Evolutionary conservation across 257 asterid genomes (phyloP).

Genomic region (Fraxinus excelsior): DNA sequence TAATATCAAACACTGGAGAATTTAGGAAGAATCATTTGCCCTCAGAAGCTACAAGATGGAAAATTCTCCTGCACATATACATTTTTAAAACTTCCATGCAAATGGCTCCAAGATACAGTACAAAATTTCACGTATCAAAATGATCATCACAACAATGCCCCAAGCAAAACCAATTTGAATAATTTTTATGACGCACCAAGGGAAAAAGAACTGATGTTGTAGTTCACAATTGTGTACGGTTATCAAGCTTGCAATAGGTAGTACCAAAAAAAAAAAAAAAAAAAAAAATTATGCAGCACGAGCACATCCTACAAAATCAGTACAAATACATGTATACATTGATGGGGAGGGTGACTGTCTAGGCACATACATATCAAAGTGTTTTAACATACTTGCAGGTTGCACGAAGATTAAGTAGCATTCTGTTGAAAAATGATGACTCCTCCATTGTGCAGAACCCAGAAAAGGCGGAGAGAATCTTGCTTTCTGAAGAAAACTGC

Average conservation of each 20-base stretch:
- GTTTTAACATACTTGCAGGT: slow-evolving; percentile 60
- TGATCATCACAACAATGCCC: not conserved
- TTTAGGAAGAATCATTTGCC: not conserved
- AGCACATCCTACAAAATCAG: not conserved
- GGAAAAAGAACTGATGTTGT: not conserved
- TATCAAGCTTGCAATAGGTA: not conserved
- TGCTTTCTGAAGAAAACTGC: slow-evolving; percentile 8
- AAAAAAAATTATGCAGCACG: not conserved
- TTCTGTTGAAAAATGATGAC: slow-evolving; percentile 49
- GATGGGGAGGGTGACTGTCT: not conserved
- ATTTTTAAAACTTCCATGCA: not conserved
- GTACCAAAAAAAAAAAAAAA: not conserved
- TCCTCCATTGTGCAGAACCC: slow-evolving; percentile 52
- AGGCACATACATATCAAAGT: not conserved
- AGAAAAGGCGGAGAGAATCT: not conserved
- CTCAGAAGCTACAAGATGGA: not conserved
- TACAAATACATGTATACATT: not conserved
- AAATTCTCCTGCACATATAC: not conserved
- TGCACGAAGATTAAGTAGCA: slow-evolving; percentile 69
- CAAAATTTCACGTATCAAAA: not conserved
- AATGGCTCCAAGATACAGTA: not conserved
- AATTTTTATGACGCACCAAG: not conserved
- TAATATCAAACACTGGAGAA: not conserved
- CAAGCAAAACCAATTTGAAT: not conserved
- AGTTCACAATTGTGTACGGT: not conserved